phyloP scores from a whole-genome alignment of 768 basidiomycete species.

The Boletus reticuloceps region DNA sequence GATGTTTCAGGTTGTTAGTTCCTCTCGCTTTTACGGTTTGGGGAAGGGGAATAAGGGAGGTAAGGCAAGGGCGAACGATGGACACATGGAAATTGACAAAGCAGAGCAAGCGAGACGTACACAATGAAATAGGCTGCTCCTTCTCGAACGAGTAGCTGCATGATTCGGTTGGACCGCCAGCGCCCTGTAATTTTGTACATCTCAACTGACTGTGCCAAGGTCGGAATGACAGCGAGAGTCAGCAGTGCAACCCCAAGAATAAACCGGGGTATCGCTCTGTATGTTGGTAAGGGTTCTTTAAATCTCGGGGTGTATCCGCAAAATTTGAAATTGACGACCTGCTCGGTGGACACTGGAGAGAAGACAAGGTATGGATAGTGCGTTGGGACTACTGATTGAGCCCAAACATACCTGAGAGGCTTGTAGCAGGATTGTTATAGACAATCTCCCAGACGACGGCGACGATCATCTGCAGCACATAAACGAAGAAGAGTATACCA shows the following conservation, averaged over 20 bases:
- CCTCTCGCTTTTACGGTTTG: background rate
- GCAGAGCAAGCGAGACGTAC: background rate
- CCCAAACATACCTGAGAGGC: conserved; percentile 1
- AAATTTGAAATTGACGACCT: background rate
- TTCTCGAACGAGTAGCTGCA: conserved; percentile 7
- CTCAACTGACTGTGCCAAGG: background rate
- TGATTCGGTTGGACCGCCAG: conserved; percentile 3
- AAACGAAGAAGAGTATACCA: conserved; percentile 1
- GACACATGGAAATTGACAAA: no score
- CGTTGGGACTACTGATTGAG: background rate
- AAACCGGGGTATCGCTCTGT: conserved; percentile 7
- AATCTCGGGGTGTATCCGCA: background rate
- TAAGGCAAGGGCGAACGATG: background rate
- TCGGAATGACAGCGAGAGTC: background rate
- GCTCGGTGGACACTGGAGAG: background rate
- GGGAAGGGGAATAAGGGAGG: background rate
- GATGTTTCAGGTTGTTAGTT: background rate
- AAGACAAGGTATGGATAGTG: background rate
- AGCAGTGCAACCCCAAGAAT: conserved; percentile 3
- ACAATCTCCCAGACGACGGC: background rate
- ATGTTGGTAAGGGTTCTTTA: background rate
- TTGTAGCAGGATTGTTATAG: background rate
- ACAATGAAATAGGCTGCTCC: conserved; percentile 14
- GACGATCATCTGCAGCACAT: background rate
- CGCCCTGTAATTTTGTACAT: conserved; percentile 5